A percentile compares a stretch with the other conserved stretches of the same genome.
These are phyloP conservation scores for Aspergillus udagawae DNA, from an alignment of 2,329 filamentous ascomycete genomes.

Conservation along the genomic window DNA sequence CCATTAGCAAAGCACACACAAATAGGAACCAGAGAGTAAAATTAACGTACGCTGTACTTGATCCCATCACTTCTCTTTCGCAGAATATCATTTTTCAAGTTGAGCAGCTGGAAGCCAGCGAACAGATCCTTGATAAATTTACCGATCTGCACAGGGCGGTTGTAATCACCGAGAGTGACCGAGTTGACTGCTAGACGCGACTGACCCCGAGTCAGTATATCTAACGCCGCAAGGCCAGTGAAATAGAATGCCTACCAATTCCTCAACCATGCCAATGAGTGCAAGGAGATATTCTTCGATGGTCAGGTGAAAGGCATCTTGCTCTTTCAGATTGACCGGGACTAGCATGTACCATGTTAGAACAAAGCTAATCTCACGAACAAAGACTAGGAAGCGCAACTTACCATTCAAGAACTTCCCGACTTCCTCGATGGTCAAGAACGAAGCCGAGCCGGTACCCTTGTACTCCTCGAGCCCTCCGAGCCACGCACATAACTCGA, in stretches of 20 bases:
- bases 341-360: constrained; percentile 49
- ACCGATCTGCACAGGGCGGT: constrained; percentile 80
- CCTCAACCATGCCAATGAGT: constrained; percentile 81
- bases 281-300: constrained; percentile 96
- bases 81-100: constrained; percentile 92
- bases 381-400: constrained; percentile 16
- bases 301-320: constrained; percentile 88
- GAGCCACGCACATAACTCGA: constrained; percentile 69
- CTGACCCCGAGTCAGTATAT: constrained; percentile 29
- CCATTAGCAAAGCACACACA: constrained; percentile 1
- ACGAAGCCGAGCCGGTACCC: constrained; percentile 56
- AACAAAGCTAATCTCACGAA: constrained; percentile 2
- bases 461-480: constrained; percentile 63
- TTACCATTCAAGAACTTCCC: constrained; percentile 71
- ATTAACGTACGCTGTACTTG: constrained; percentile 69
- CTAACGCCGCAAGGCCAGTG: not conserved
- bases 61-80: constrained; percentile 85
- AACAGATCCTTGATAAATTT: constrained; percentile 93
- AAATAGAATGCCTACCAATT: constrained; percentile 55
- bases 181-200: constrained; percentile 88
- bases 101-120: constrained; percentile 93
- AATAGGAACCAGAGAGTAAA: not conserved
- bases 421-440: constrained; percentile 85
- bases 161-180: constrained; percentile 85
- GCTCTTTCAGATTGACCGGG: constrained; percentile 84